Percentiles rank a stretch among this genome's conserved stretches.
Evolutionary conservation across 148 eudicot species (phyloP).

Genomic region (Camellia japonica): DNA sequence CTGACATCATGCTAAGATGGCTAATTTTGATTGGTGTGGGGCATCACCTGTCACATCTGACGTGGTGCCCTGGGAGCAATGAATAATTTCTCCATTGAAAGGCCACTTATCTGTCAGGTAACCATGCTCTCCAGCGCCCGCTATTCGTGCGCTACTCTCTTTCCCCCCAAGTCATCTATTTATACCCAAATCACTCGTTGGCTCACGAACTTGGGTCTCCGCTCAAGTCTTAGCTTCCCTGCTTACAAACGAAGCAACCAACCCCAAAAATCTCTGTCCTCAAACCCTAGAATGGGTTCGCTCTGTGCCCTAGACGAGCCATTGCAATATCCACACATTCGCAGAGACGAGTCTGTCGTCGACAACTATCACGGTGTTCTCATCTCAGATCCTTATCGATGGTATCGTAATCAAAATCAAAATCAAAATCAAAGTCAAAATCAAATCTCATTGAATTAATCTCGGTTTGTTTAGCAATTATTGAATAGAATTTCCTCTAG

Average conservation of each 20-base stretch:
- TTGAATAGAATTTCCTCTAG: too few relatives aligned
- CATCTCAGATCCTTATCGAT: conserved; percentile 82
- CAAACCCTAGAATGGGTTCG: conserved; percentile 54
- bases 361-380: conserved; percentile 75
- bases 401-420: conserved; percentile 35
- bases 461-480: not conserved
- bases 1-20: too few relatives aligned
- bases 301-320: conserved; percentile 37
- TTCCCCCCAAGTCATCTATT: not conserved
- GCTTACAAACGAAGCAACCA: not conserved
- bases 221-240: not conserved
- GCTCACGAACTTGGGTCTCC: not conserved
- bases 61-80: too few relatives aligned
- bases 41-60: too few relatives aligned
- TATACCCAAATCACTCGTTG: not conserved
- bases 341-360: conserved; percentile 68
- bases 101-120: too few relatives aligned
- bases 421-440: not conserved
- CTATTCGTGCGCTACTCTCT: conserved; percentile 3
- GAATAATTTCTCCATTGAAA: too few relatives aligned
- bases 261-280: not conserved
- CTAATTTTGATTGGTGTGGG: too few relatives aligned
- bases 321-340: conserved; percentile 55
- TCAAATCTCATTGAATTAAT: not conserved
- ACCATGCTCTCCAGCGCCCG: conserved; percentile 7